Conservation (phyloP, 805 yeast species). For the Metschnikowia continentalis region DNA sequence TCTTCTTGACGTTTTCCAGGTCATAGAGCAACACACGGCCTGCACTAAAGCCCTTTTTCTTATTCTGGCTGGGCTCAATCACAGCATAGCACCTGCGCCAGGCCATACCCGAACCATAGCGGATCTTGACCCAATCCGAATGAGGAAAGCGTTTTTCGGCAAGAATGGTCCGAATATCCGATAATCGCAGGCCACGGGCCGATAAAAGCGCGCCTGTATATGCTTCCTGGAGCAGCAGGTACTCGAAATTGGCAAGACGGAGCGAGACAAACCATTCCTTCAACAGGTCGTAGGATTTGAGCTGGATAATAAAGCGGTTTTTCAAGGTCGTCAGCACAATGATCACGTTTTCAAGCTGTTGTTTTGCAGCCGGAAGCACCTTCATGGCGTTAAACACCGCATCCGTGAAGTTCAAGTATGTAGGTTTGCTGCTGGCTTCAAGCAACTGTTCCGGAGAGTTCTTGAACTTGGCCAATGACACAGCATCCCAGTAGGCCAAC, state of each 20-base stretch:
- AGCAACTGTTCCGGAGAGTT: slow-evolving; percentile 51
- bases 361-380: slow-evolving; percentile 58
- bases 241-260: slow-evolving; percentile 76
- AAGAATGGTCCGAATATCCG: slow-evolving; percentile 80
- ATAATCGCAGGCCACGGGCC: slow-evolving; percentile 82
- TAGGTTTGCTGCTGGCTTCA: slow-evolving; percentile 68
- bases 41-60: slow-evolving; percentile 41
- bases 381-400: slow-evolving; percentile 75
- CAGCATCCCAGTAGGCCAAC: slow-evolving; percentile 88
- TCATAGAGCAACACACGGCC: slow-evolving; percentile 82
- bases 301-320: slow-evolving; percentile 81
- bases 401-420: slow-evolving; percentile 87
- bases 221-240: slow-evolving; percentile 83
- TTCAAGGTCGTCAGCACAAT: slow-evolving; percentile 91
- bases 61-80: slow-evolving; percentile 62
- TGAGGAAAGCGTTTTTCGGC: slow-evolving; percentile 82
- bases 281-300: slow-evolving; percentile 59
- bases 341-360: slow-evolving; percentile 67
- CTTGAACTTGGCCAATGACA: slow-evolving; percentile 50
- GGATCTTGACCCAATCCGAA: slow-evolving; percentile 91
- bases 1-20: slow-evolving; percentile 69
- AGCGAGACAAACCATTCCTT: slow-evolving; percentile 80
- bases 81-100: slow-evolving; percentile 95
- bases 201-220: slow-evolving; percentile 92
- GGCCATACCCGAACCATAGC: slow-evolving; percentile 97